Evolutionary conservation across 352 stramenopile genomes (phyloP), one percentile per base, ranked within the genome.

Genomic region (Thalassiosira livingstoniorum): DNA sequence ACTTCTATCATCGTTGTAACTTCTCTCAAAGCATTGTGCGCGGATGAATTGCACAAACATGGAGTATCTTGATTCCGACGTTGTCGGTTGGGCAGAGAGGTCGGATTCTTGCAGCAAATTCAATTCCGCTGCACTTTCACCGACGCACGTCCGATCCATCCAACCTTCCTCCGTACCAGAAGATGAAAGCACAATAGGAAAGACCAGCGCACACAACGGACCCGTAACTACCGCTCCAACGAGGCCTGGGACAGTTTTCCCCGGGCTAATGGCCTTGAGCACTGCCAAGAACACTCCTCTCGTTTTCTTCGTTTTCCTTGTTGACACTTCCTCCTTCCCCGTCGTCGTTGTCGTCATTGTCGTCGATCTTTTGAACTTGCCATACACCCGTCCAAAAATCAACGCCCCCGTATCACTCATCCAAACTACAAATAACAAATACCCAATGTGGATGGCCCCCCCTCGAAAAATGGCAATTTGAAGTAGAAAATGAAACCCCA

Each of bases 341-440:
- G n/a, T n/a, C 27, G 5, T 21, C 27, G 45, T n/a, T 57, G 0
- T 27, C 32, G 51, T 58, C 32, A 75, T 71, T 54, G 45, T 69
- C 15, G 54, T 39, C 10, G 87, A 31, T 60, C 10, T 51, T 18
- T 18, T 18, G 18, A 58, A 15, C 27, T 58, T 58, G 21, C 47
- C 47, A 58, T 58, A 58, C 4, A 58, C 4, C 21, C 88, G 68
- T 61, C 89, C 89, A 37, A 70, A 67, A 42, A 94, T 45, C 31
- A 94, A 64, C 43, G 87, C 85, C 25, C 89, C 89, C n/a, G 89
- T 91, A 87, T 94, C 89, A 62, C 72, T 80, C 74, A 92, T 94
- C 89, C 89, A 94, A 31, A 91, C 87, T 15, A 86, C 72, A 42
- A 92, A 87, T 25, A 94, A 53, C 13, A 94, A 27, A 61, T 77